Base-by-base conservation (phyloP, 139 green algal genomes). In the Desmodesmus armatus region DNA sequence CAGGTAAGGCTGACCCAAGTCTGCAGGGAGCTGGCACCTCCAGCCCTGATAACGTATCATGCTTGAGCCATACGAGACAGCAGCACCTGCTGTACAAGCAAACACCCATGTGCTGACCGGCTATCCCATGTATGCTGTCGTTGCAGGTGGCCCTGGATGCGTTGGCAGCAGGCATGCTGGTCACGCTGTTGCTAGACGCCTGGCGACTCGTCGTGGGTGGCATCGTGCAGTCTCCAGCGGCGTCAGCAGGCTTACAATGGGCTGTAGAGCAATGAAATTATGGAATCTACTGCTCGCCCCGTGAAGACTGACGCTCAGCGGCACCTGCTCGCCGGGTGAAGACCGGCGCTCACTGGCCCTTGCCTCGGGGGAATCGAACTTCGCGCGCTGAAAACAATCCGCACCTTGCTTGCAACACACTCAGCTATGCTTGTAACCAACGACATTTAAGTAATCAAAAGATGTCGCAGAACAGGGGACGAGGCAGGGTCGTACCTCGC, bases 101-200 rank as follows among this genome's bases (percentile, higher is more conserved):
- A n/a, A n/a, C n/a, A n/a, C n/a, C n/a, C n/a, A n/a, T n/a, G n/a
- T n/a, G n/a, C n/a, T n/a, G n/a, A n/a, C n/a, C n/a, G n/a, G n/a
- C n/a, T n/a, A n/a, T n/a, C n/a, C n/a, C n/a, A n/a, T n/a, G n/a
- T n/a, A n/a, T 73, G 65, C 65, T 55, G 17, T 51, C 13, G 13
- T 58, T 78, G 49, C 41, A 82, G 71, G 82, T 87, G 33, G 60
- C 60, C 2, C 41, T 87, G 15, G 82, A 87, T 27, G 58, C 94
- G 0, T 89, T 99, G 31, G 97, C 94, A 2, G 94, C 96, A 1
- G 91, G 93, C 55, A 99, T 99, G 97, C 88, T 98, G 47, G 94
- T 99, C 31, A 99, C 96, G 11, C 95, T 98, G 33, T 55, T 98
- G 47, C 91, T 99, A 13, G 97, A 99, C 90, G 60, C 97, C 0